Evolutionary conservation across 257 asterid species (phyloP).

Genomic region (Przewalskia tangutica): DNA sequence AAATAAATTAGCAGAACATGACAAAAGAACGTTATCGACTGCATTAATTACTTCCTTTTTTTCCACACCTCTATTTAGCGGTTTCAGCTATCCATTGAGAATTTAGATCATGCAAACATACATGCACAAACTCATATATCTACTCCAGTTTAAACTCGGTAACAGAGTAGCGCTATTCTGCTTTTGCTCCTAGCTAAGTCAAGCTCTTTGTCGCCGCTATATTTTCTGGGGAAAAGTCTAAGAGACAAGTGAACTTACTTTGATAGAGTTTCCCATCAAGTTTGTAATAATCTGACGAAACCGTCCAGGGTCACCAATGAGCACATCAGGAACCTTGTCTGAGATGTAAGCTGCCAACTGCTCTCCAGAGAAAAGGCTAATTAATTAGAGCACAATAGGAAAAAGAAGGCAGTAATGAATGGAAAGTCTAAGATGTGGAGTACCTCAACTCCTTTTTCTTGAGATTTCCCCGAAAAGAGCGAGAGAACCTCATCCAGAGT

Average conservation of each 20-base stretch:
- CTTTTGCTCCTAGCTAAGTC: neutral
- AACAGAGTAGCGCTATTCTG: neutral
- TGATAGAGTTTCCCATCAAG: conserved; percentile 88
- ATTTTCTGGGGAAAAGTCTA: neutral
- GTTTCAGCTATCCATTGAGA: neutral
- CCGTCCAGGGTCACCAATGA: conserved; percentile 94
- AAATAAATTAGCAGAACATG: neutral
- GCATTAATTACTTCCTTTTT: neutral
- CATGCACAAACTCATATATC: neutral
- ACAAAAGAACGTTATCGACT: neutral
- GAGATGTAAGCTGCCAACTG: conserved; percentile 93
- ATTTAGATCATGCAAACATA: neutral
- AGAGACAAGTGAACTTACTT: conserved; percentile 38
- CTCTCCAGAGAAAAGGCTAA: neutral
- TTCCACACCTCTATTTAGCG: neutral
- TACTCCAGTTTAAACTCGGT: neutral
- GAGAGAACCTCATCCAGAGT: conserved; percentile 42
- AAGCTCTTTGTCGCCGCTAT: neutral
- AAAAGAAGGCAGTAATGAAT: neutral
- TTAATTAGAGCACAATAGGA: conserved; percentile 15
- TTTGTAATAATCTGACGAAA: conserved; percentile 86
- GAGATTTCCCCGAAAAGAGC: conserved; percentile 83
- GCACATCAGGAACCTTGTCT: conserved; percentile 57
- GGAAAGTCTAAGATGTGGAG: neutral
- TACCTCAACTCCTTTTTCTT: conserved; percentile 91